Conservation (phyloP, 495 filamentous ascomycete species). For the Neurospora sp. region DNA sequence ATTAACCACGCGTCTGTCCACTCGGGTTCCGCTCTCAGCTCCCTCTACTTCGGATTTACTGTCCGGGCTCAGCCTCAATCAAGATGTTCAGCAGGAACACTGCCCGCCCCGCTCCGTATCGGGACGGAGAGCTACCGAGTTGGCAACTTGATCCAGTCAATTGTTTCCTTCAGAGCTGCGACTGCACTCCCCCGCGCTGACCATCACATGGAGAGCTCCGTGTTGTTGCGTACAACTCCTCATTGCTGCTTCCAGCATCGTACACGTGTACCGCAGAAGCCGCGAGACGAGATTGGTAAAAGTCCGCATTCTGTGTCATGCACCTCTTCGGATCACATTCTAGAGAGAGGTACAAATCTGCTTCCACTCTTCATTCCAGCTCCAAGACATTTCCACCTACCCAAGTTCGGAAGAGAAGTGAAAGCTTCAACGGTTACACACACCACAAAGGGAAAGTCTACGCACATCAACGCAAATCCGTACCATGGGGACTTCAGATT, state of each 20-base stretch:
- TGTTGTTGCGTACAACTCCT: background rate
- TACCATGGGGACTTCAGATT: background rate
- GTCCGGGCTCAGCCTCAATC: too few species aligned
- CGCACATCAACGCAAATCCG: background rate
- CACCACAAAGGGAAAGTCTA: background rate
- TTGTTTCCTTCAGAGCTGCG: background rate
- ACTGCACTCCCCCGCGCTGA: background rate
- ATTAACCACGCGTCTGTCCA: background rate
- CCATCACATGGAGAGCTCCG: background rate
- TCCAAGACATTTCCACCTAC: background rate
- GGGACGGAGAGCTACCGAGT: background rate
- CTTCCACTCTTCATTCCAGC: background rate
- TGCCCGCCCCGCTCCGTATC: too few species aligned
- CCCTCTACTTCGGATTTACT: background rate
- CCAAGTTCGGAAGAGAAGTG: background rate
- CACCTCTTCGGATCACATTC: background rate
- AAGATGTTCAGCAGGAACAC: too few species aligned
- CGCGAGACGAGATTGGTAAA: background rate
- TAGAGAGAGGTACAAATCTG: background rate
- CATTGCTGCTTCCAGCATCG: background rate
- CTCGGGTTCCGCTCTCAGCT: background rate
- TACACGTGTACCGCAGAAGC: background rate
- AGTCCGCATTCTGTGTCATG: background rate
- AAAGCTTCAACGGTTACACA: background rate
- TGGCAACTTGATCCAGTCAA: background rate